Percentiles rank a stretch among this genome's conserved stretches.
Conservation (phyloP, 164 flowering plant genomes). For the Vitis cinerea region DNA sequence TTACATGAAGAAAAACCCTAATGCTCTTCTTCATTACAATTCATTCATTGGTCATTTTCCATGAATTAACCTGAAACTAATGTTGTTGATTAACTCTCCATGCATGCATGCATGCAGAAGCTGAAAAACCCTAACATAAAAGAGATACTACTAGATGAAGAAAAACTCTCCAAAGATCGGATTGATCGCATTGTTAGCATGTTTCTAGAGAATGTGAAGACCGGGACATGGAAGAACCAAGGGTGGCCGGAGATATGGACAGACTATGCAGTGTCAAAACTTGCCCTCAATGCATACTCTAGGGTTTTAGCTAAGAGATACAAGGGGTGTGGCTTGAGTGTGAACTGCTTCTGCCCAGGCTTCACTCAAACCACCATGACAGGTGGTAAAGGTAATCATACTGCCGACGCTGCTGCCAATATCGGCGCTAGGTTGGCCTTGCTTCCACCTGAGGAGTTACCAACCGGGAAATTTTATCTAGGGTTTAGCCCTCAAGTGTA, state of each 20-base stretch:
- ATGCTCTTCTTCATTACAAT: too few relatives aligned
- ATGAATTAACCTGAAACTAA: too few relatives aligned
- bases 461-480: conserved; percentile 61
- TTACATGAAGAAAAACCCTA: too few relatives aligned
- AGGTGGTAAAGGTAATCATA: conserved; percentile 52
- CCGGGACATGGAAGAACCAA: conserved; percentile 55
- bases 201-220: conserved; percentile 59
- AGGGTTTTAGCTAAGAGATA: conserved; percentile 49
- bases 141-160: conserved; percentile 39
- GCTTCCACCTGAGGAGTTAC: conserved; percentile 49
- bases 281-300: conserved; percentile 78
- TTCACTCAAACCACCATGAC: conserved; percentile 91
- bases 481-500: conserved; percentile 17
- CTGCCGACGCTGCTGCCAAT: conserved; percentile 59
- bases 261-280: conserved; percentile 85
- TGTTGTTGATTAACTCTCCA: too few relatives aligned
- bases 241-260: conserved; percentile 95
- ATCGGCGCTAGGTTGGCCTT: conserved; percentile 42
- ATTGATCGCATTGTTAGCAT: conserved; percentile 38
- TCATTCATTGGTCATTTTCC: too few relatives aligned
- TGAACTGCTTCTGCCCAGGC: conserved; percentile 87
- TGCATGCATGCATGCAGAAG: conserved; percentile 46
- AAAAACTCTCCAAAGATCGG: conserved; percentile 44
- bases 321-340: conserved; percentile 39
- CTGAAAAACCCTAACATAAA: conserved; percentile 47